Evolutionary conservation across 805 yeast genomes (phyloP).

Genomic region (Candida hungchunana): DNA sequence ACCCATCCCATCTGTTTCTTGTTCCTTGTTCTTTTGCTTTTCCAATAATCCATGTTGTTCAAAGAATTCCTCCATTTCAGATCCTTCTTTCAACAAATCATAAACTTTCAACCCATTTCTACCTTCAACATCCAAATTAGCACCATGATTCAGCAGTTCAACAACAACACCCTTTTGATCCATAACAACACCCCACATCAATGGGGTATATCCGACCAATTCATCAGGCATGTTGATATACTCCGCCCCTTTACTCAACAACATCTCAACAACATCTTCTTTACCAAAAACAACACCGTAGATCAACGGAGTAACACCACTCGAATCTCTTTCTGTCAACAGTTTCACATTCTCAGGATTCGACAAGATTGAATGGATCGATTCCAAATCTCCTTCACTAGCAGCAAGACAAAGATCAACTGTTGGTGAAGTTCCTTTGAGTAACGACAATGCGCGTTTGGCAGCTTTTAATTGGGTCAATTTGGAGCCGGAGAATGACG

Average conservation of each 20-base stretch:
- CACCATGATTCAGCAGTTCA: conserved; percentile 56
- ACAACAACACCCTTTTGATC: conserved; percentile 52
- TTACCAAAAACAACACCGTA: conserved; percentile 55
- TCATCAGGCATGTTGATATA: conserved; percentile 35
- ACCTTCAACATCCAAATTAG: conserved; percentile 43
- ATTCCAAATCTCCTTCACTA: conserved; percentile 32
- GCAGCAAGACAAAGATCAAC: conserved; percentile 36
- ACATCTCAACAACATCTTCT: conserved; percentile 39
- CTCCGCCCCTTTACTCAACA: conserved; percentile 11
- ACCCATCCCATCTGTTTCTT: conserved; percentile 2
- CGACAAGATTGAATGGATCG: conserved; percentile 19
- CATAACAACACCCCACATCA: conserved; percentile 83
- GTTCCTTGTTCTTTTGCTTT: conserved; percentile 2
- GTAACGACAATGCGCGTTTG: conserved; percentile 14
- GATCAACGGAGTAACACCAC: conserved; percentile 44
- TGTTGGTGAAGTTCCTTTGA: conserved; percentile 14
- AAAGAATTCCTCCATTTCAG: conserved; percentile 55
- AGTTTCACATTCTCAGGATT: conserved; percentile 25
- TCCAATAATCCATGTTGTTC: conserved; percentile 44
- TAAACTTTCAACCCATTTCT: conserved; percentile 48
- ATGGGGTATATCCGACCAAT: conserved; percentile 54
- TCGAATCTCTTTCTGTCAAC: conserved; percentile 30
- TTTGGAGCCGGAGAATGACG: neutral
- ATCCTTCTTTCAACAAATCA: conserved; percentile 51
- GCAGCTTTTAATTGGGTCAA: conserved; percentile 16